Conservation (phyloP, 2,329 filamentous ascomycete genomes). For the Trichoderma sp. region DNA sequence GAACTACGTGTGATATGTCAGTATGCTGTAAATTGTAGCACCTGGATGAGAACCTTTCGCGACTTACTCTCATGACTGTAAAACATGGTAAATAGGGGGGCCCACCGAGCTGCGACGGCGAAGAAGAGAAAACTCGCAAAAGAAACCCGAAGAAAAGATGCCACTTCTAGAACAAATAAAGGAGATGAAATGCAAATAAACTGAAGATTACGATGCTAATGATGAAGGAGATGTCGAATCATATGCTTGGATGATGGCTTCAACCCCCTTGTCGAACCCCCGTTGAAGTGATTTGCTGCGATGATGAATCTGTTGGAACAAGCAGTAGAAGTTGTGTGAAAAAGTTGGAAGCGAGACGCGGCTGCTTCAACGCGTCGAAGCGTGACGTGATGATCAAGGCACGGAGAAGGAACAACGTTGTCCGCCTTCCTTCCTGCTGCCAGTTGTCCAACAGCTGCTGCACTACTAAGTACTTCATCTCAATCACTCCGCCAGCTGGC, state of each 20-base stretch:
- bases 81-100: conserved; percentile 64
- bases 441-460: background rate
- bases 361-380: conserved; percentile 6
- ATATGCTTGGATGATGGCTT: background rate
- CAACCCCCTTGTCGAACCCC: background rate
- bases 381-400: background rate
- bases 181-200: background rate
- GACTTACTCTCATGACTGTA: conserved; percentile 88
- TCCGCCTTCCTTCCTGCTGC: background rate
- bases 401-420: background rate
- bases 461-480: background rate
- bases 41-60: background rate
- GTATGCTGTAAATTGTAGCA: background rate
- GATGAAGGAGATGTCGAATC: background rate
- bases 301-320: background rate
- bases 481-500: background rate
- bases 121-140: background rate
- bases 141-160: background rate
- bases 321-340: background rate
- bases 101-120: background rate
- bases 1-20: conserved; percentile 52
- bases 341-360: background rate
- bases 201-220: background rate
- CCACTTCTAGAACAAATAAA: background rate
- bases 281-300: background rate